Base-by-base conservation (phyloP, 106 monocot genomes). In the Posidonia australis region DNA sequence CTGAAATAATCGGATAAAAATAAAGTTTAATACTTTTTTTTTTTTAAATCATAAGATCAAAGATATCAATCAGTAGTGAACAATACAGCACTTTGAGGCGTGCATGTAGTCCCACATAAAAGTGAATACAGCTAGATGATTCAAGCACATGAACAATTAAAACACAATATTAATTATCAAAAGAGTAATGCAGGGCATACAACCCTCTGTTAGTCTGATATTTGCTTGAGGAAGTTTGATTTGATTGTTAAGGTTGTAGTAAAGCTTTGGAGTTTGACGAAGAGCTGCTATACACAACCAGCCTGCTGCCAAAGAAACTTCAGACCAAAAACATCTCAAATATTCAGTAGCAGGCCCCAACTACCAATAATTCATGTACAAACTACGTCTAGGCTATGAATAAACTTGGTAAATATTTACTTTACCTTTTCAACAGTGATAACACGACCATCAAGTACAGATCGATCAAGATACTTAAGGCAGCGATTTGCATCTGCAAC, bases 351-450 rank as follows among this genome's bases (percentile, higher is more conserved):
- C 18, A 32, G 20, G 16, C 46, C 21, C 20, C 0, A 23, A 9
- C 52, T 11, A 19, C 52, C 18, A 53, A 20, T n/a, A 53, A 53
- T 7, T 36, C 36, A 20, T 53, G 18, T 53, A 19, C 9, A 20
- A 21, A 53, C 22, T 9, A 53, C 10, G 20, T 21, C 10, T 1
- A 23, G 16, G 9, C 11, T 23, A 9, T 7, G 10, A 53, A 53
- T 23, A 53, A 53, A 48, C 4, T 16, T 5, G 11, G 22, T 6
- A 48, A 10, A 48, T 13, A 14, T 3, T 14, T 16, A 52, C 2
- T 26, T 67, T 81, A 93, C 93, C 93, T 83, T 93, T 61, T 89
- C 93, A 46, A 93, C 93, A 57, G 89, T 89, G 25, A 93, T 89
- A 3, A 93, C 86, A 9, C 93, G 93, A 28, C 89, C 89, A 81